Evolutionary conservation across 257 asterid species (phyloP).

Genomic region (Forsythia viridissima): DNA sequence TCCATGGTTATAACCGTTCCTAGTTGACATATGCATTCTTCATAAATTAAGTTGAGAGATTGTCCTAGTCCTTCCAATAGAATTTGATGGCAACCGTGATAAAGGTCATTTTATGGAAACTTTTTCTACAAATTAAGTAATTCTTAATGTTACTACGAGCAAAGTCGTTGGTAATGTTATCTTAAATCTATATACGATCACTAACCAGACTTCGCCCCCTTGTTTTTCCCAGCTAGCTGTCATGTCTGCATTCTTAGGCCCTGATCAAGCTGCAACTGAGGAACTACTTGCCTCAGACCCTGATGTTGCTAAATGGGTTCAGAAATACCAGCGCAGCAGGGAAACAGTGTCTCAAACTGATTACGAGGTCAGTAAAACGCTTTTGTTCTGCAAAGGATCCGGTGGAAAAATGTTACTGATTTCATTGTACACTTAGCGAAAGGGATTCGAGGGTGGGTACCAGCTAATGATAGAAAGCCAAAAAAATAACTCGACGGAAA

Average conservation of each 20-base stretch:
- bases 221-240: slow-evolving; percentile 69
- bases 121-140: not conserved
- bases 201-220: not conserved
- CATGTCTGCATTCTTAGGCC: slow-evolving; percentile 92
- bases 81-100: no score
- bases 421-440: not conserved
- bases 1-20: not conserved
- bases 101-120: not conserved
- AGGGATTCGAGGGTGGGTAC: not conserved
- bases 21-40: not conserved
- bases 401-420: not conserved
- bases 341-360: slow-evolving; percentile 94
- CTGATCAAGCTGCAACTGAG: slow-evolving; percentile 88
- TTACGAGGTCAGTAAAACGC: slow-evolving; percentile 58
- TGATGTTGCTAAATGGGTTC: slow-evolving; percentile 84
- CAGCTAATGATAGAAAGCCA: not conserved
- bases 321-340: slow-evolving; percentile 93
- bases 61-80: no score
- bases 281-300: slow-evolving; percentile 73
- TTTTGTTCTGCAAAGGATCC: not conserved
- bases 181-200: not conserved
- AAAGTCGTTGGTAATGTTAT: not conserved
- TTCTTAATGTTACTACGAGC: not conserved
- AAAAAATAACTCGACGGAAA: not conserved
- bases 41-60: not conserved